These are phyloP conservation scores for Neopestalotiopsis sp. DNA, from an alignment of 2,329 filamentous ascomycete species.

Conservation along the genomic window DNA sequence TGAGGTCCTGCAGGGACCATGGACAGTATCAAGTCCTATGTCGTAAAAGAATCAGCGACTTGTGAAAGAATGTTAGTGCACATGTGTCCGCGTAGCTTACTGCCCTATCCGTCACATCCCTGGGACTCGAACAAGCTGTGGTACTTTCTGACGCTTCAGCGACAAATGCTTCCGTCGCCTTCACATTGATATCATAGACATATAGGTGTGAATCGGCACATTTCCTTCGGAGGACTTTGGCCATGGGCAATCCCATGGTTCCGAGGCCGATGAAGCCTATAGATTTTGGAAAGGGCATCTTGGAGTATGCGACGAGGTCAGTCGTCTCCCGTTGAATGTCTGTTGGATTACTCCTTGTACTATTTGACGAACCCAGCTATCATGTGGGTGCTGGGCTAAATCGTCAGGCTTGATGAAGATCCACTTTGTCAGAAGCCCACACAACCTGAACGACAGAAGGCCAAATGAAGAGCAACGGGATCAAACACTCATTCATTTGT, in stretches of 20 bases:
- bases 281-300: background rate
- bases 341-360: background rate
- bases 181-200: conserved; percentile 52
- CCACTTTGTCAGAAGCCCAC: background rate
- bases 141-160: conserved; percentile 39
- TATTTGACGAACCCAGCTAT: background rate
- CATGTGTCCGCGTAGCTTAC: conserved; percentile 38
- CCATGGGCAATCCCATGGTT: conserved; percentile 61
- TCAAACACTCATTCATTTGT: background rate
- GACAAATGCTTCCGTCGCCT: conserved; percentile 47
- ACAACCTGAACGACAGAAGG: background rate
- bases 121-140: conserved; percentile 40
- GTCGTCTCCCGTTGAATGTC: background rate
- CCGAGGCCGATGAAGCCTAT: conserved; percentile 56
- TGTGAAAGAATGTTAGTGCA: background rate
- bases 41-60: background rate
- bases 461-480: background rate
- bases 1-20: conserved; percentile 72
- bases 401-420: background rate
- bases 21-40: conserved; percentile 69
- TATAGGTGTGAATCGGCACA: conserved; percentile 46
- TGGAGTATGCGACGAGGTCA: background rate
- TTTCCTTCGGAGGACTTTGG: conserved; percentile 52
- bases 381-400: background rate
- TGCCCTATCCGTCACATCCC: conserved; percentile 53